Evolutionary conservation across 2,329 filamentous ascomycete species (phyloP), one percentile per base, ranked within the genome.

Genomic region (Penicillium sp.): DNA sequence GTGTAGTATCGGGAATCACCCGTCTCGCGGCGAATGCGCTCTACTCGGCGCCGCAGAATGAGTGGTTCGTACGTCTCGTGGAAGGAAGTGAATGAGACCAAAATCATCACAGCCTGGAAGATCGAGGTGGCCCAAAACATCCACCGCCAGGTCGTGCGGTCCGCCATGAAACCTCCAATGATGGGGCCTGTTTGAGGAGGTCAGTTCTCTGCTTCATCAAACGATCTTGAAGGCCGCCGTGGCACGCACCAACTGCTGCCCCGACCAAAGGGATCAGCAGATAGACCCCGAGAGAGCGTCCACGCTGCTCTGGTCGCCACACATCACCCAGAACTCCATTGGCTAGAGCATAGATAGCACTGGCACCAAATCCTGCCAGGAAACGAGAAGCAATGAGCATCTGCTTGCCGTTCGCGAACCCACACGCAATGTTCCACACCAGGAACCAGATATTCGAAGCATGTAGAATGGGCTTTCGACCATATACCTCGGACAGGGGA

Each of bases 21-120:
- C 3, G 58, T 62, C 28, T 61, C 48, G 29, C 55, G 52, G n/a
- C 59, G 48, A 34, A 65, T 69, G n/a, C 67, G 67, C 26, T 70
- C 60, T 40, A 76, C 76, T 59, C 79, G 82, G 54, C 72, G 68
- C 35, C 70, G 64, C 1, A 84, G 73, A 2, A 86, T 72, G 7
- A 77, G 75, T 0, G 81, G 79, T 0, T 73, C 73, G 57, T 83
- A 83, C 0, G 80, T 82, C 55, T 84, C 81, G 34, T 72, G 69
- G 7, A 78, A 68, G 37, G 79, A 73, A 56, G 77, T 74, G 41
- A 83, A 62, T 2, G 81, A 80, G 4, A 74, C 63, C n/a, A 71
- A 48, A 53, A 83, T 78, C 37, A 85, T 75, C 15, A 77, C 45
- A 8, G 71, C 78, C 38, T 77, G 77, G 44, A 71, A 71, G 41